These are phyloP conservation scores for Lepidium didymum DNA, from an alignment of 345 rosid species.

Conservation along the genomic window DNA sequence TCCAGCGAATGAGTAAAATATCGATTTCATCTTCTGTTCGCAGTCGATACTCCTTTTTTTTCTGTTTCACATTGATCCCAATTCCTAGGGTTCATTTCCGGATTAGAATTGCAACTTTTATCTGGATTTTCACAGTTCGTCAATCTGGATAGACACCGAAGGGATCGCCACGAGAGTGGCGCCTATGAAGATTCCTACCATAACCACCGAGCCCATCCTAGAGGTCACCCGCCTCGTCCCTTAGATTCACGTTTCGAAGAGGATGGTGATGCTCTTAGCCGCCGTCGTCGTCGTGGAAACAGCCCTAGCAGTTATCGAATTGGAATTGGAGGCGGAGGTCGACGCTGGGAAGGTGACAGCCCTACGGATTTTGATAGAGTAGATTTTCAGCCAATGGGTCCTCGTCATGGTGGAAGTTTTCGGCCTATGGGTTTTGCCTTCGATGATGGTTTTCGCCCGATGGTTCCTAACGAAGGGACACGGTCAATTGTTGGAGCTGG, in stretches of 20 bases:
- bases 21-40: background rate
- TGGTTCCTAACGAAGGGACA: constrained; percentile 3
- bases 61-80: background rate
- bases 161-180: constrained; percentile 50
- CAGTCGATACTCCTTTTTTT: background rate
- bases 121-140: background rate
- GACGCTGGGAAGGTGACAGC: constrained; percentile 47
- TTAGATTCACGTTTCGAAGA: constrained; percentile 36
- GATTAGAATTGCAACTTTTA: background rate
- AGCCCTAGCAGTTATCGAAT: constrained; percentile 56
- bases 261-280: constrained; percentile 30
- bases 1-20: too few species aligned
- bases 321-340: constrained; percentile 31
- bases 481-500: constrained; percentile 5
- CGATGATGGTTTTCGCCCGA: constrained; percentile 30
- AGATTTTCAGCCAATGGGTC: constrained; percentile 33
- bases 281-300: constrained; percentile 43
- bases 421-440: background rate
- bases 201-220: constrained; percentile 28
- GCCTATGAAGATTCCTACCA: constrained; percentile 35
- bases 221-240: constrained; percentile 40
- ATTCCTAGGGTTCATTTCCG: constrained; percentile 27
- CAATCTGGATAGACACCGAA: constrained; percentile 77
- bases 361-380: constrained; percentile 43
- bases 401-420: constrained; percentile 29